Conservation (phyloP, 352 stramenopile species). For the Phytopythium cucurbitacearum region DNA sequence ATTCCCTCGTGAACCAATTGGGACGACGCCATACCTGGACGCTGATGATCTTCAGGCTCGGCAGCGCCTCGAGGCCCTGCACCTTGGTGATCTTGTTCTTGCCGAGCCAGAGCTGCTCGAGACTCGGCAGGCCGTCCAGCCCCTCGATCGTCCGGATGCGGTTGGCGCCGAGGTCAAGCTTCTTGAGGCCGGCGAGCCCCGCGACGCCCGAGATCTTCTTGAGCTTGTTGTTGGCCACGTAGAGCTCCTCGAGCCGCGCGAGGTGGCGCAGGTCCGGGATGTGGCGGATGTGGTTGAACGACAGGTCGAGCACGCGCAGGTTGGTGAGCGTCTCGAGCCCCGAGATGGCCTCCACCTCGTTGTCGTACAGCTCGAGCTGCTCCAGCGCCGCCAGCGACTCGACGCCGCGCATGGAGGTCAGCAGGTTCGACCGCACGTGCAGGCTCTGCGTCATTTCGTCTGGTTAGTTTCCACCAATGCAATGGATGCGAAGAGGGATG, state of each 20-base stretch:
- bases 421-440: slow-evolving; percentile 78
- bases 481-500: background rate
- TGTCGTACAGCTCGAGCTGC: slow-evolving; percentile 98
- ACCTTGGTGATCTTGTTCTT: slow-evolving; percentile 98
- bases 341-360: slow-evolving; percentile 90
- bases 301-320: slow-evolving; percentile 91
- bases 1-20: slow-evolving; percentile 24
- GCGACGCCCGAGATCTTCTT: slow-evolving; percentile 92
- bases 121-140: slow-evolving; percentile 78
- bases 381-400: slow-evolving; percentile 60
- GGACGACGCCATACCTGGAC: slow-evolving; percentile 36
- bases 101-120: slow-evolving; percentile 97
- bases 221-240: slow-evolving; percentile 98
- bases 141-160: slow-evolving; percentile 92
- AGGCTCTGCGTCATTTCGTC: slow-evolving; percentile 22
- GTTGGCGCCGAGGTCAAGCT: slow-evolving; percentile 97
- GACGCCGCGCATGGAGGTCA: slow-evolving; percentile 78
- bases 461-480: background rate
- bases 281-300: slow-evolving; percentile 95
- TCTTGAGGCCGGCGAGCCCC: slow-evolving; percentile 83
- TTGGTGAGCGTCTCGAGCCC: slow-evolving; percentile 55
- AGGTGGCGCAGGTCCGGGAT: slow-evolving; percentile 83
- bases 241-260: slow-evolving; percentile 87
- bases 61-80: slow-evolving; percentile 76
- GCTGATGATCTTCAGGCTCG: slow-evolving; percentile 86